phyloP scores from a whole-genome alignment of 2,329 filamentous ascomycete genomes.

The Grosmannia penicillata region DNA sequence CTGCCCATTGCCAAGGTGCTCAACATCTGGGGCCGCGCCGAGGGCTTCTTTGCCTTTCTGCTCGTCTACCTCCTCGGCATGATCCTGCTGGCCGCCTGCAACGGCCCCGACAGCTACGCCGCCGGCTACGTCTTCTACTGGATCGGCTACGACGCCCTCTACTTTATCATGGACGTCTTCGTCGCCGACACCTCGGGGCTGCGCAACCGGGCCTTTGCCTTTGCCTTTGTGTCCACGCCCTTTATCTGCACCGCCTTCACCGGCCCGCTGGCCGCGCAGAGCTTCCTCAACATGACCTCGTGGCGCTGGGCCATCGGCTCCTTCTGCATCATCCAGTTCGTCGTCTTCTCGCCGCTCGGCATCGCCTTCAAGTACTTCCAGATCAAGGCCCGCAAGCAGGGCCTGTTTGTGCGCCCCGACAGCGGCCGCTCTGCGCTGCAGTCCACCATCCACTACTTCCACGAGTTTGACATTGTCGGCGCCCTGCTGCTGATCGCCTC shows the following conservation, averaged over 20 bases:
- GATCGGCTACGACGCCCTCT: slow-evolving; percentile 34
- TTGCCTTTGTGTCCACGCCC: slow-evolving; percentile 48
- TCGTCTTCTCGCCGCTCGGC: slow-evolving; percentile 42
- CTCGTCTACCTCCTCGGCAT: slow-evolving; percentile 34
- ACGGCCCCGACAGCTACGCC: slow-evolving; percentile 44
- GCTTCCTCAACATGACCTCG: slow-evolving; percentile 33
- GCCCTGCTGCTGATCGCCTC: slow-evolving; percentile 45
- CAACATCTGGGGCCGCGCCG: slow-evolving; percentile 51
- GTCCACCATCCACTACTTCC: slow-evolving; percentile 35
- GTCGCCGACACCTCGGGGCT: slow-evolving; percentile 53
- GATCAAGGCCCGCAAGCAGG: slow-evolving; percentile 39
- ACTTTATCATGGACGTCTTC: slow-evolving; percentile 37
- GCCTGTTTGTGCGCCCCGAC: slow-evolving; percentile 26
- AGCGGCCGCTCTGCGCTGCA: slow-evolving; percentile 30
- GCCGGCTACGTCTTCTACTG: slow-evolving; percentile 53
- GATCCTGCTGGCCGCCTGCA: slow-evolving; percentile 51
- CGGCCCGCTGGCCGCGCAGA: slow-evolving; percentile 40
- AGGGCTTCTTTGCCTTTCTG: slow-evolving; percentile 43
- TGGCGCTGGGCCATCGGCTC: slow-evolving; percentile 57
- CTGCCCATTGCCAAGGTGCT: slow-evolving; percentile 52
- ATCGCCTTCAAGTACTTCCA: slow-evolving; percentile 43
- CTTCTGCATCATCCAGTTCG: slow-evolving; percentile 48
- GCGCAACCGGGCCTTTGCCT: slow-evolving; percentile 49
- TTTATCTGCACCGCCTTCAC: slow-evolving; percentile 53
- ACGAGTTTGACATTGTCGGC: slow-evolving; percentile 50